These are phyloP conservation scores for Chaetomiaceae sp. DNA, from an alignment of 2,329 filamentous ascomycete species.

Conservation along the genomic window DNA sequence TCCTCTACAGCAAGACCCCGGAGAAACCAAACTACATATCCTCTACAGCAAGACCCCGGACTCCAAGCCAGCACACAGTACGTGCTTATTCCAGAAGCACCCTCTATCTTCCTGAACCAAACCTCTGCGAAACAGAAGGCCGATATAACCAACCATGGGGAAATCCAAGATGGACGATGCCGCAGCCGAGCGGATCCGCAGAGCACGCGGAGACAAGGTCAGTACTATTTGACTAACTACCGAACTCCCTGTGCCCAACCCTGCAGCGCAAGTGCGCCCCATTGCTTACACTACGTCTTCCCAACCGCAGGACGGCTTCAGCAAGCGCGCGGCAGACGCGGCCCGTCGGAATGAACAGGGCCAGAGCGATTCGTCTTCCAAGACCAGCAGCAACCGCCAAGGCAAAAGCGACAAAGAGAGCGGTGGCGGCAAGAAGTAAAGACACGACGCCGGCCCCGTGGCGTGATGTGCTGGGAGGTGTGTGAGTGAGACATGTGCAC, in stretches of 20 bases:
- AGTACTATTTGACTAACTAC: background rate
- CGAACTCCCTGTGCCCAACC: too few species aligned
- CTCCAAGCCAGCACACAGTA: too few species aligned
- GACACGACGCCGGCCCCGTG: too few species aligned
- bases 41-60: background rate
- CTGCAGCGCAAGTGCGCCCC: too few species aligned
- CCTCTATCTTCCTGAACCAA: too few species aligned
- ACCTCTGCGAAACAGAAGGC: too few species aligned
- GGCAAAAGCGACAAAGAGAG: conserved; percentile 19
- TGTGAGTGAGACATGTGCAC: background rate
- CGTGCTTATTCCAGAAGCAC: background rate
- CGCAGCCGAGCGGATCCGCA: conserved; percentile 40
- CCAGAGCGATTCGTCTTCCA: conserved; percentile 4
- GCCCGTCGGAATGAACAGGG: conserved; percentile 30
- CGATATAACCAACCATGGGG: conserved; percentile 32
- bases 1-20: background rate
- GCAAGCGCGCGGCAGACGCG: conserved; percentile 34
- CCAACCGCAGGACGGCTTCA: conserved; percentile 34
- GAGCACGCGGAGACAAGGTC: conserved; percentile 39
- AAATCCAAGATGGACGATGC: conserved; percentile 41
- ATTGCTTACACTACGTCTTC: background rate
- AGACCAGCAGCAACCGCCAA: conserved; percentile 13
- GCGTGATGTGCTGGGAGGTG: background rate
- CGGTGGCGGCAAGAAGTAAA: background rate
- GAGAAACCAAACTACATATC: too few species aligned